Evolutionary conservation across 306 rosid species (phyloP), one percentile per base, ranked within the genome.

Genomic region (Coriaria nepalensis): DNA sequence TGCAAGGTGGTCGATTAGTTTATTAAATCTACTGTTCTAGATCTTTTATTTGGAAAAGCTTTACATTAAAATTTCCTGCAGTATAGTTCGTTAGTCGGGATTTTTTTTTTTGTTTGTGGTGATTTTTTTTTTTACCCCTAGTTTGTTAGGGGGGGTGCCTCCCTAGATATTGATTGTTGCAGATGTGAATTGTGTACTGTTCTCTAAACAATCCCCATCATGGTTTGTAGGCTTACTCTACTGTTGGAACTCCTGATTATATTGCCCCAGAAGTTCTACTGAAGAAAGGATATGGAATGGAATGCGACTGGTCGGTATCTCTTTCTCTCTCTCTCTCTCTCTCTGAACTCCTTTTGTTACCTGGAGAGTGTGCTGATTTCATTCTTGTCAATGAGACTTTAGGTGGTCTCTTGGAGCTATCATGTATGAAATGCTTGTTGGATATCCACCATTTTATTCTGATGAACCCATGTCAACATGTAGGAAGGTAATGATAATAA

Each of bases 351-450:
- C 4, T 50, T 12, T 33, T 34, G 65, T 51, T 55, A 62, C 56
- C 43, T 37, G 38, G 44, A 40, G 39, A 60, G 12, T 59, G 35
- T 60, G 41, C 59, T 35, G 50, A 62, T 73, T 57, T 49, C 47
- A 63, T 59, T 59, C 45, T 62, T 62, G 42, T 40, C 64, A 33
- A 66, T 75, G 57, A 57, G 52, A 40, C 42, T 59, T 40, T 56
- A 92, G 98, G 98, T 92, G 98, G 98, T 92, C 98, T 38, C 73
- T 92, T 45, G 98, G 98, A 43, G 98, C 96, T 49, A 82, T 92
- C 55, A 92, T 92, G 98, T 92, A 82, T 64, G 98, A 92, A 79
- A 92, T 92, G 98, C 83, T 92, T 11, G 98, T 92, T 55, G 98
- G 98, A 29, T 92, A 67, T 71, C 98, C 98, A 4, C 98, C 98